Evolutionary conservation across 1,284 basidiomycete genomes (phyloP), one percentile per base, ranked within the genome.

Genomic region (Exobasidium cylindrosporum): DNA sequence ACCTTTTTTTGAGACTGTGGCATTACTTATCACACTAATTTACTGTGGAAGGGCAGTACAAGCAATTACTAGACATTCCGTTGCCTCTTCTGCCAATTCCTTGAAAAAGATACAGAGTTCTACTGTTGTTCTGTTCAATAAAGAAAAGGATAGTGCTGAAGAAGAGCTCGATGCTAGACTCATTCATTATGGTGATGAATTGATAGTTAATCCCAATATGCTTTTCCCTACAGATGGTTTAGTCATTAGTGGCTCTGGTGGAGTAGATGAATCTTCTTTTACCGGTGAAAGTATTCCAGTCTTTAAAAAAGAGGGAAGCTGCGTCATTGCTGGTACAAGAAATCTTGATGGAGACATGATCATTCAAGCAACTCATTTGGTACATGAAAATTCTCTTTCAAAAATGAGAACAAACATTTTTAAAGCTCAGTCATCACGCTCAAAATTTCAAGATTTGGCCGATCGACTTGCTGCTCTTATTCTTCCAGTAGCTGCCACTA

Each of bases 371-470:
- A 45, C 43, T 17, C 17, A 23, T 17, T 23, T 45, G 23, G 43
- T 45, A 17, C 43, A 45, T 45, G 43, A 45, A 45, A 45, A 45
- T 45, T 45, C 43, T 17, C 43, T 45, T 45, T 45, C 43, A 10
- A 43, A n/a, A 10, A 43, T 43, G 10, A 10, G 10, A 43, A 10
- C 10, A 43, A n/a, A 10, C 10, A 43, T 43, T n/a, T 43, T n/a
- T 43, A 43, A 43, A 43, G 35, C 35, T 10, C n/a, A 10, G 10
- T 43, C 35, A 10, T 10, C 10, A 10, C n/a, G 35, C n/a, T 43
- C 35, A 43, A 43, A 10, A 43, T 43, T 43, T 43, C 35, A 43
- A 43, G 35, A 43, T 43, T 43, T 43, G n/a, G 10, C 35, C 10
- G 35, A 43, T 43, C 35, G 35, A 10, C 10, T 43, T 10, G 35